Evolutionary conservation across 176 grass and related monocot species (phyloP), one percentile per base, ranked within the genome.

Genomic region (Carex pumila): DNA sequence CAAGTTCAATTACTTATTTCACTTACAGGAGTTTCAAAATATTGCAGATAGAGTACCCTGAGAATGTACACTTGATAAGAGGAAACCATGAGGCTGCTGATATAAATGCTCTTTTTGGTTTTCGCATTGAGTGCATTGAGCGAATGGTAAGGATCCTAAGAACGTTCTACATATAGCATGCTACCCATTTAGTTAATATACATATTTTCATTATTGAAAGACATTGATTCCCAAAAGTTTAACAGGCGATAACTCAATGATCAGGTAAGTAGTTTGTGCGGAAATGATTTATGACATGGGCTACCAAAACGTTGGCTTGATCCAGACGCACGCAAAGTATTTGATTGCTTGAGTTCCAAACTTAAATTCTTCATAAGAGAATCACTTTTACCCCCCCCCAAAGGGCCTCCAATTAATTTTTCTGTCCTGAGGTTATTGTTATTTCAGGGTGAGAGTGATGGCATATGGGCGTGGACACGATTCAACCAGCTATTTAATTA

Each of bases 21-120:
- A 56, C 59, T 72, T 32, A 68, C 53, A 49, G 25, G 88, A 72
- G 49, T 86, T 91, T 78, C 83, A 79, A 84, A 80, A 77, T 65
- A 81, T 78, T 93, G 80, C 93, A 98, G 96, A 93, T 98, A 88
- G 91, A 98, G 83, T 95, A 98, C 83, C 93, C 96, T 55, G 96
- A 95, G 76, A 93, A 95, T 72, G 85, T 98, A 50, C 93, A 93
- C 85, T 86, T 92, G 85, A 98, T 98, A 31, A 93, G 96, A 81
- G 96, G 96, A 88, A 98, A 98, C 88, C 96, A 98, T 66, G 96
- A 98, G 81, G 96, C 96, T 88, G 96, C 96, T 89, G 96, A 98
- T 65, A 98, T 98, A 86, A 98, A 98, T 81, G 95, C 95, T 85
- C 95, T 98, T 89, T 98, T 98, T 57, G 95, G 93, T 66, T 95